A percentile compares a stretch with the other conserved stretches of the same genome.
Conservation (phyloP, 148 eudicot species). For the Cornus kousa region DNA sequence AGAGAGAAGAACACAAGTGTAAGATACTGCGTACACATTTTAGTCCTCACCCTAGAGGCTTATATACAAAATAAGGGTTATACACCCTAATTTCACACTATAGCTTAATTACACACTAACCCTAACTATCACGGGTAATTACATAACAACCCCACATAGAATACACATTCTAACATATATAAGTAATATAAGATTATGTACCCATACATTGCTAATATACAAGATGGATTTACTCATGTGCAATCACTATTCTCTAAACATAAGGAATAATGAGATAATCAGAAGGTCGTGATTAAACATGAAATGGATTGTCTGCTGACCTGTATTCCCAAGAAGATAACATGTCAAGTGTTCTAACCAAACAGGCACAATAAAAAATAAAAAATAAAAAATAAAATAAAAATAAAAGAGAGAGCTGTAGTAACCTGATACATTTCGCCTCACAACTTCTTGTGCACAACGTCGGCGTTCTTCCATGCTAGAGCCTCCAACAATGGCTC, state of each 20-base stretch:
- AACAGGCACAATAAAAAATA: not conserved
- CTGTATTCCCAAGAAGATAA: too few species aligned
- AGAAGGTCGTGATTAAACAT: not conserved
- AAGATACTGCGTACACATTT: too few species aligned
- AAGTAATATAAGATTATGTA: too few species aligned
- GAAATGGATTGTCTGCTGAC: not conserved
- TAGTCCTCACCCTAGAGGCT: too few species aligned
- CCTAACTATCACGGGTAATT: too few species aligned
- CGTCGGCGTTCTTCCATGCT: slow-evolving; percentile 55
- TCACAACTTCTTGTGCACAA: slow-evolving; percentile 75
- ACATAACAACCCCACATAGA: too few species aligned
- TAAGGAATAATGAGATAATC: not conserved
- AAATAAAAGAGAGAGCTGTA: slow-evolving; percentile 8
- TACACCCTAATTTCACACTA: too few species aligned
- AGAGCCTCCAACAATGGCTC: slow-evolving; percentile 87
- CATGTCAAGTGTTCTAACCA: not conserved
- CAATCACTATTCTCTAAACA: not conserved
- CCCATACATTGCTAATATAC: not conserved
- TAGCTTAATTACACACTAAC: too few species aligned
- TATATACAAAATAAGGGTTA: too few species aligned
- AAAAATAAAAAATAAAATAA: not conserved
- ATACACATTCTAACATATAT: too few species aligned
- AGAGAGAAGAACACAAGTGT: too few species aligned
- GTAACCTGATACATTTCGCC: slow-evolving; percentile 69
- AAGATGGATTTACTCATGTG: not conserved